Base-by-base conservation (phyloP, 2,329 filamentous ascomycete species). In the Gaeumannomyces tritici region DNA sequence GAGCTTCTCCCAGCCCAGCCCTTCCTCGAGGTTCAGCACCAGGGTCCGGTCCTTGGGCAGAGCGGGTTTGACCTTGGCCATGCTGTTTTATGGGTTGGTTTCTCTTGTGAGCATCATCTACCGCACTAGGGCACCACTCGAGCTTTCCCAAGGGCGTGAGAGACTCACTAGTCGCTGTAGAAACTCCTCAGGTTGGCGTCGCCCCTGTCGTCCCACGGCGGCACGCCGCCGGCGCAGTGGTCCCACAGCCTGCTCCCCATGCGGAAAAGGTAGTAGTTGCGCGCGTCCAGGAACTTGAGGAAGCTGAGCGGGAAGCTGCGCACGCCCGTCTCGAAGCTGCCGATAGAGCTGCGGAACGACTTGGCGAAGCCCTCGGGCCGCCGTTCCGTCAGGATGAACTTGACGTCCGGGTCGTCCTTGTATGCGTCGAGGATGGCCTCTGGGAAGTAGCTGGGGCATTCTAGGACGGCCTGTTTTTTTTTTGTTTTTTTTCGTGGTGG, bases 331-430 rank as follows among this genome's bases (percentile, higher is more conserved):
- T 42, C 35, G 35, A 42, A 42, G 35, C 35, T 15, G 35, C 35
- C 35, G 4, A 15, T 13, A 5, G 13, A 13, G 7, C 59, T 62
- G 51, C 47, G 28, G 7, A 26, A 3, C 9, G 71, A 73, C 56
- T 65, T 68, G 9, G 66, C 68, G 73, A 74, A 76, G 56, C 71
- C 72, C 26, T 72, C 70, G 5, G 70, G 69, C 24, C 72, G 65
- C 21, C 74, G 69, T 62, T 75, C 72, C 8, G 68, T 72, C 18
- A 76, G 66, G 28, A 76, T 70, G 62, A 75, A 76, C 59, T 71
- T 73, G 33, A 72, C 72, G 29, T 74, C 67, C 0, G 74, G 74
- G 31, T 47, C 72, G 28, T 74, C 67, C 0, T 73, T 73, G 31
- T 47, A 74, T 4, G 68, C 67, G 12, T 69, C 66, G 11, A 73